phyloP scores from a whole-genome alignment of 495 filamentous ascomycete species.

The Lasiosphaeria hispida region DNA sequence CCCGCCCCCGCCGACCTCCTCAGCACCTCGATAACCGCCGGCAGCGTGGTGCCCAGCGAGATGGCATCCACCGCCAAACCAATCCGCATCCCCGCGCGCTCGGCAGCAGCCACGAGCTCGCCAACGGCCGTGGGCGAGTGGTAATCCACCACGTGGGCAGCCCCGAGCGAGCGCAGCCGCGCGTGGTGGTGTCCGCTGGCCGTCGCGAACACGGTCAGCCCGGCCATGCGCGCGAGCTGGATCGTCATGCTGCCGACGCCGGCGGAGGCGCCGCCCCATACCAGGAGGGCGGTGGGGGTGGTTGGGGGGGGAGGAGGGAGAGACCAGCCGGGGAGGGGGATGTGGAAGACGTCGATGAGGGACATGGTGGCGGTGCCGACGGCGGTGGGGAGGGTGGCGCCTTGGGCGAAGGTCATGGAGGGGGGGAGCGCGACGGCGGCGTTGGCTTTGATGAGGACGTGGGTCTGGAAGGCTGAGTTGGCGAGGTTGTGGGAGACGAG shows the following conservation, averaged over 20 bases:
- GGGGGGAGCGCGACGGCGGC: conserved; percentile 40
- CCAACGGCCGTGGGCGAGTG: conserved; percentile 30
- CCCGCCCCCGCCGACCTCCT: not conserved
- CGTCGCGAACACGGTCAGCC: conserved; percentile 58
- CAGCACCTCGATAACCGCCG: not conserved
- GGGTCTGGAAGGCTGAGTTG: conserved; percentile 37
- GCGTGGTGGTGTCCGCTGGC: conserved; percentile 54
- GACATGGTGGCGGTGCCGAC: conserved; percentile 51
- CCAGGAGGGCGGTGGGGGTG: conserved; percentile 39
- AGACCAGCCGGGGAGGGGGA: conserved; percentile 12
- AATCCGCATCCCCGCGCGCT: conserved; percentile 20
- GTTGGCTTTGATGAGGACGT: conserved; percentile 31
- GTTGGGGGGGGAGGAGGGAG: not conserved
- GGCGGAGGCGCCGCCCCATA: conserved; percentile 58
- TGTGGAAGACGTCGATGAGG: conserved; percentile 36
- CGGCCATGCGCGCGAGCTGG: conserved; percentile 58
- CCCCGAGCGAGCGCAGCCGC: conserved; percentile 53
- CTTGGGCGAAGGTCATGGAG: conserved; percentile 39
- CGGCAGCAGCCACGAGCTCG: conserved; percentile 31
- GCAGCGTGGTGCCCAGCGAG: not conserved
- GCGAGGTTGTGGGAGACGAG: conserved; percentile 12
- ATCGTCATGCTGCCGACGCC: conserved; percentile 61
- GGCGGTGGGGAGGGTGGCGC: conserved; percentile 47
- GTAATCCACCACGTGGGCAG: conserved; percentile 59
- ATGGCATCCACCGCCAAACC: conserved; percentile 13